Base-by-base conservation (phyloP, 2,329 filamentous ascomycete species). In the Blumeriella jaapii region DNA sequence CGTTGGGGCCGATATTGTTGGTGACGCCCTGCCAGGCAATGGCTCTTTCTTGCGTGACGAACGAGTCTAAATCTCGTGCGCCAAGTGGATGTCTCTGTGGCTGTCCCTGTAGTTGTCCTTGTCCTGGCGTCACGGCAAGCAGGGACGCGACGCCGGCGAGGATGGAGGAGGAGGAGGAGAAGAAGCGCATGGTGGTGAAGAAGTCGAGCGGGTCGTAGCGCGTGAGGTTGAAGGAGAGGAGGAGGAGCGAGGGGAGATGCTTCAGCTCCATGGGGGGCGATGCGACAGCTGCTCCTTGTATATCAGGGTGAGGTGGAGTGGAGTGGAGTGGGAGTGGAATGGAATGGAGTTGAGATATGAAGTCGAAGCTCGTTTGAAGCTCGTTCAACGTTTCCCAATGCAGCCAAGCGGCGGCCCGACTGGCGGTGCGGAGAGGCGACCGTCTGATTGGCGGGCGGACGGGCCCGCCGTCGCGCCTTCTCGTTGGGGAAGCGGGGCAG, bases 1-100 rank as follows among this genome's bases (percentile, higher is more conserved):
- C 69, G 51, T 60, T 51, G 0, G 68, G 52, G 5, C 71, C 71
- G 37, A 74, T 69, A 47, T 75, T 76, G 48, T 66, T 62, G 26
- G 74, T 52, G 10, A 68, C 59, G 16, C 67, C 65, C 44, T 69
- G 59, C 15, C 70, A 56, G 6, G 71, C 63, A 39, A 69, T 55
- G 0, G 55, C 47, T 13, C 59, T 61, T 46, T 74, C 64, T 2
- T 54, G 50, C 6, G 59, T 47, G 33, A 74, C 55, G 44, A 61
- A 68, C 8, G 46, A 49, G 16, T 52, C 49, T 5, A 56, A 18
- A 44, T 51, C 42, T 34, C 39, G 36, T 4, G 34, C 16, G 18
- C 15, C 22, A 13, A 47, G 22, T 9, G 27, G 25, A 11, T n/a
- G n/a, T n/a, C n/a, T n/a, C n/a, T n/a, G n/a, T n/a, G n/a, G n/a